phyloP scores from a whole-genome alignment of 169 alveolate genomes.

The Plasmodium coatneyi region DNA sequence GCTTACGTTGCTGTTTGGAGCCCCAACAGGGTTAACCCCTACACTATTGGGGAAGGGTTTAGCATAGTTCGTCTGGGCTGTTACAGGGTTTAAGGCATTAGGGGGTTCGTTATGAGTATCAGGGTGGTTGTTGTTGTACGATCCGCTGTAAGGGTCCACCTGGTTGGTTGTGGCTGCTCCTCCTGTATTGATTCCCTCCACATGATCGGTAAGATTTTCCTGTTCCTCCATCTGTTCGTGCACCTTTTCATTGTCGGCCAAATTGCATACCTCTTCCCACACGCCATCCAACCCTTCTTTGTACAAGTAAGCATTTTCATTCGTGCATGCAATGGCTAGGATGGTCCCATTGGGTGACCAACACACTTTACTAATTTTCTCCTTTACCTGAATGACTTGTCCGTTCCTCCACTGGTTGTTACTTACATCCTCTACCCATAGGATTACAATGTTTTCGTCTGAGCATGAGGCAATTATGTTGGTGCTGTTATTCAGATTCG shows the following conservation, averaged over 20 bases:
- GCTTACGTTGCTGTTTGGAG: neutral
- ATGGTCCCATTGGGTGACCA: slow-evolving; percentile 84
- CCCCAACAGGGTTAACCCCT: neutral
- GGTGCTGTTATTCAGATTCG: slow-evolving; percentile 78
- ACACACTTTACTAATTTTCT: slow-evolving; percentile 52
- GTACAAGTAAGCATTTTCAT: slow-evolving; percentile 76
- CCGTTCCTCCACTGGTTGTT: slow-evolving; percentile 64
- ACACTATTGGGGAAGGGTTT: neutral
- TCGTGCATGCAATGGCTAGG: slow-evolving; percentile 77
- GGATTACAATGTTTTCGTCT: slow-evolving; percentile 78
- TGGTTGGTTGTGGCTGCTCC: neutral
- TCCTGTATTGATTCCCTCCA: neutral
- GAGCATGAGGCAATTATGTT: slow-evolving; percentile 87
- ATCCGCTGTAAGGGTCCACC: neutral
- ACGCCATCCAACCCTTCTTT: slow-evolving; percentile 78
- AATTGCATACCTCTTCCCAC: slow-evolving; percentile 78
- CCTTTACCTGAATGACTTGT: slow-evolving; percentile 31
- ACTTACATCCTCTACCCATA: slow-evolving; percentile 79
- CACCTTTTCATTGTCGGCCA: slow-evolving; percentile 32
- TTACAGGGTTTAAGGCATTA: neutral
- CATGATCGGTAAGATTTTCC: neutral
- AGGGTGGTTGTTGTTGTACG: neutral
- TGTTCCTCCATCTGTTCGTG: slow-evolving; percentile 1
- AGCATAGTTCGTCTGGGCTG: neutral
- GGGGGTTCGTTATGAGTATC: neutral